A percentile compares a stretch with the other conserved stretches of the same genome.
Evolutionary conservation across 805 yeast species (phyloP).

Genomic region (Hanseniaspora singularis): DNA sequence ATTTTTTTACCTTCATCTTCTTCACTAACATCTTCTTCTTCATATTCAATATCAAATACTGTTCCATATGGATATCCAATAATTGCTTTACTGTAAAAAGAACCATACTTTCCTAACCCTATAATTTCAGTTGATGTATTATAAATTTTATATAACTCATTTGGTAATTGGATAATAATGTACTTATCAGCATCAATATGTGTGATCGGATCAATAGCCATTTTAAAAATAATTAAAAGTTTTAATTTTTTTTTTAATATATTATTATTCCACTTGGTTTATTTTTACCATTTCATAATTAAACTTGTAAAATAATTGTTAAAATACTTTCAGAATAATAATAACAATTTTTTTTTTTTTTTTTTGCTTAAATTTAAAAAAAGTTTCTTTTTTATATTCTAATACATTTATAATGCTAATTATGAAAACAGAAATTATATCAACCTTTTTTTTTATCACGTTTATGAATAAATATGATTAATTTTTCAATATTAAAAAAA

Average conservation of each 20-base stretch:
- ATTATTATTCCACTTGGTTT: too few species aligned
- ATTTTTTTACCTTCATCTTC: constrained; percentile 15
- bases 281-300: too few species aligned
- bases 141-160: constrained; percentile 62
- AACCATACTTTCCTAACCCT: constrained; percentile 83
- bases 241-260: neutral
- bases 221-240: too few species aligned
- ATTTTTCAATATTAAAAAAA: neutral
- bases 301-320: too few species aligned
- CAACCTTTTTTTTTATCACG: too few species aligned
- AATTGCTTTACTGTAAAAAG: constrained; percentile 60
- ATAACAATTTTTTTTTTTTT: too few species aligned
- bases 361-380: too few species aligned
- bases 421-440: too few species aligned
- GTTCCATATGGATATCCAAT: constrained; percentile 80
- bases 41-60: constrained; percentile 58
- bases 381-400: too few species aligned
- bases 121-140: constrained; percentile 49
- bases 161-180: constrained; percentile 66
- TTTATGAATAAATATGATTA: neutral
- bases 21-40: constrained; percentile 22
- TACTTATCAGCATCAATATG: constrained; percentile 25
- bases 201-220: constrained; percentile 24
- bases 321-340: too few species aligned
- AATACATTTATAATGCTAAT: too few species aligned